Base-by-base conservation (phyloP, 495 filamentous ascomycete species). In the Achaetomiella virescens region DNA sequence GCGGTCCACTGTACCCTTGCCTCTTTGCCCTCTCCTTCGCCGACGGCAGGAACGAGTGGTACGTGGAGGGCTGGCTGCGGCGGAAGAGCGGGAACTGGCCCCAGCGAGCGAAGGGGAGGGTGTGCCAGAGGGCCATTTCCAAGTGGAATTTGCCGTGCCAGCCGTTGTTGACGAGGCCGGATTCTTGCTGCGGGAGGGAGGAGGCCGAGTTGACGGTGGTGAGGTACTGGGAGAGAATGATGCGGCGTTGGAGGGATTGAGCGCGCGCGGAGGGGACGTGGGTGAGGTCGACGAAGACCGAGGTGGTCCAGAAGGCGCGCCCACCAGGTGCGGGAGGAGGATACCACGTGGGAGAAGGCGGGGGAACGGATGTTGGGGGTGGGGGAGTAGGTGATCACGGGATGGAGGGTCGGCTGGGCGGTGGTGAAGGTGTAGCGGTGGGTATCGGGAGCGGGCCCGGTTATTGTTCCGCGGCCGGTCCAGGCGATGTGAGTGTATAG, bases 121-220 rank as follows among this genome's bases (percentile, higher is more conserved):
- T 65, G 66, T 82, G 75, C 79, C 79, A 82, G 54, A 79, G 66
- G 29, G 70, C 61, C 80, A 82, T 82, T 54, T 84, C 80, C 35
- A 81, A 56, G 55, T 77, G 73, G 55, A 77, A 77, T 41, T 78
- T 77, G 31, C 75, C 75, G 47, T 80, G 78, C 78, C 77, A 81
- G 27, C 78, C 78, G 63, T 78, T 81, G 59, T 80, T 80, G 35
- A 76, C 73, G 25, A 79, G 62, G 17, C 77, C 78, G 21, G 71
- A 71, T 57, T 78, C 72, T 54, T 72, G 72, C 5, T 66, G 71
- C 2, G 68, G 68, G 54, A 57, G 55, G 48, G 58, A 55, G 1
- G 68, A 77, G 53, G 68, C 72, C 20, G 62, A 70, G 59, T 81
- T 81, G 15, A 80, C 70, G 10, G 75, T 67, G 2, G 76, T 64